Base-by-base conservation (phyloP, 257 asterid species). In the Voacanga thouarsii region DNA sequence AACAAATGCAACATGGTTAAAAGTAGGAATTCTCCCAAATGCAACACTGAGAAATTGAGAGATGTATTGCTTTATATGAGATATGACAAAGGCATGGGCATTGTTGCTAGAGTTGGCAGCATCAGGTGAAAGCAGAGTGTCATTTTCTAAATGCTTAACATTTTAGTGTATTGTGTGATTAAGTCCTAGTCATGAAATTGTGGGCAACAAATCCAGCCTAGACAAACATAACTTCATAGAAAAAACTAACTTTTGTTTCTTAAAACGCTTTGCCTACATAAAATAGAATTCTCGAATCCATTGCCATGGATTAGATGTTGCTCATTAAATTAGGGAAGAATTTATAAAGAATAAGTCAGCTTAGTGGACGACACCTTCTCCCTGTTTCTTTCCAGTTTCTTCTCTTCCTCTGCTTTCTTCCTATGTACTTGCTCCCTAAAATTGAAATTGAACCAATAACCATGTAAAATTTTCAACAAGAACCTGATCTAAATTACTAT, bases 401-500 rank as follows among this genome's bases (percentile, higher is more conserved):
- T 87, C 72, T 83, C 87, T 85, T 83, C 89, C 79, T 82, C 91
- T 64, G 87, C 89, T 84, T 82, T 85, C 82, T 64, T 84, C 79
- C 60, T 82, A 57, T 80, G 83, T 55, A 84, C 84, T 71, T 72
- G 85, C 50, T 86, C 87, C 87, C 97, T 92, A 66, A 61, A 77
- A 82, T 57, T 79, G 69, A 84, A 79, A 80, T 30, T 53, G 65
- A 28, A 24, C 47, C 16, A 71, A 60, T 12, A 6, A n/a, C 0
- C 5, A 37, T 18, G 57, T 7, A 60, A 59, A 26, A 37, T 51
- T 50, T 9, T 2, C 7, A 21, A 21, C 11, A 18, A 67, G 43
- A 53, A 81, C 55, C 41, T 57, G 8, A 47, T 9, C 0, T 7
- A 39, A 18, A 23, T 49, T 26, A 8, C 39, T 12, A 24, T 57